Conservation (phyloP, 768 basidiomycete species). For the Lactarius sanguifluus region DNA sequence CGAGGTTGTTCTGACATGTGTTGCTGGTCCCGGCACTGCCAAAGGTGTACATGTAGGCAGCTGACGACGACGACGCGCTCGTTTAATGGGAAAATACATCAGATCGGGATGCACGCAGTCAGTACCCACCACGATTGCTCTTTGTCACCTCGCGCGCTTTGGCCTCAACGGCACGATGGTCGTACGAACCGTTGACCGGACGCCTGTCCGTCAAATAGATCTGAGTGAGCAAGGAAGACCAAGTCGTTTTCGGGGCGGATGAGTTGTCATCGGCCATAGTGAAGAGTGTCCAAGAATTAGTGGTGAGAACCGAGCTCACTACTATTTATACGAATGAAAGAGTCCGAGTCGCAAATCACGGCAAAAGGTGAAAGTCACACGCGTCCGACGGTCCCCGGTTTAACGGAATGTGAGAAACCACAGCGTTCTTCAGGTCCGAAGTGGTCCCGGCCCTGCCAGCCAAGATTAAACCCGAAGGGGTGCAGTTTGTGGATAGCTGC, state of each 20-base stretch:
- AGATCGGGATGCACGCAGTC: no score
- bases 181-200: slow-evolving; percentile 54
- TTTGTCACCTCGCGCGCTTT: slow-evolving; percentile 64
- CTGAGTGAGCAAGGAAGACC: slow-evolving; percentile 11
- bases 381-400: background rate
- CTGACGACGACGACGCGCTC: slow-evolving; percentile 37
- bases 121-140: slow-evolving; percentile 49
- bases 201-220: slow-evolving; percentile 2
- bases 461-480: no score
- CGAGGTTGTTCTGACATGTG: slow-evolving; percentile 67
- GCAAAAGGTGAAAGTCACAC: no score
- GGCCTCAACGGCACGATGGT: slow-evolving; percentile 61
- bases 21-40: slow-evolving; percentile 72
- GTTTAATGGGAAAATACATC: background rate
- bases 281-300: background rate
- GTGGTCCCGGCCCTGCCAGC: no score
- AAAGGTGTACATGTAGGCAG: slow-evolving; percentile 70
- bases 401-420: no score
- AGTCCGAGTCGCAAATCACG: background rate
- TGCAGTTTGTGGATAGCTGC: no score
- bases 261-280: background rate
- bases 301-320: background rate
- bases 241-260: slow-evolving; percentile 8
- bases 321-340: background rate
- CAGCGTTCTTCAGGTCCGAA: no score